A percentile compares a stretch with the other conserved stretches of the same genome.
These are phyloP conservation scores for Hamamelis virginiana DNA, from an alignment of 164 flowering plant genomes.

Conservation along the genomic window DNA sequence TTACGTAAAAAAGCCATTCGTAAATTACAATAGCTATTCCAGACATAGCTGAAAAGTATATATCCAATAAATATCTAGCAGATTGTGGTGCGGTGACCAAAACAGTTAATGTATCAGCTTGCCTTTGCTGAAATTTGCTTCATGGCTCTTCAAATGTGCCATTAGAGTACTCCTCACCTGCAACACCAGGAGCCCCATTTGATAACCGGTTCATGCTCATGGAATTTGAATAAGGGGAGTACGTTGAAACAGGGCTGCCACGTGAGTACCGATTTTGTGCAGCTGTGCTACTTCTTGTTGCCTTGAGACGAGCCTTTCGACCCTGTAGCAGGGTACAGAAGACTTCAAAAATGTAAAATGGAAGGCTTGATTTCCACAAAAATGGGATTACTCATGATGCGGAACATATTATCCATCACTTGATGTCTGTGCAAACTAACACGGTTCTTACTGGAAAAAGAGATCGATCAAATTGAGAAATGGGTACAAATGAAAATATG, in stretches of 20 bases:
- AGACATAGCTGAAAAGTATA: too few relatives aligned
- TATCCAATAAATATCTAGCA: too few relatives aligned
- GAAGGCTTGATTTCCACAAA: not conserved
- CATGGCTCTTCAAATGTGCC: slow-evolving; percentile 54
- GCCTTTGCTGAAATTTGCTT: slow-evolving; percentile 12
- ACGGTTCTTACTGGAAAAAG: not conserved
- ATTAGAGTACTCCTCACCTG: slow-evolving; percentile 61
- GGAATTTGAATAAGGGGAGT: slow-evolving; percentile 57
- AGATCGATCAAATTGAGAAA: not conserved
- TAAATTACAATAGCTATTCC: too few relatives aligned
- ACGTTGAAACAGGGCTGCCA: slow-evolving; percentile 56
- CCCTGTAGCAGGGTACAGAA: slow-evolving; percentile 49
- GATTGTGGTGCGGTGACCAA: too few relatives aligned
- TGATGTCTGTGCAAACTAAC: not conserved
- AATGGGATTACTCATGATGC: not conserved
- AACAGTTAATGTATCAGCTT: not conserved
- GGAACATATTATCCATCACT: not conserved
- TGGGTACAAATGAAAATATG: not conserved
- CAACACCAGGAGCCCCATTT: slow-evolving; percentile 53
- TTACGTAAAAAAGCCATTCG: too few relatives aligned
- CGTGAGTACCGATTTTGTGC: slow-evolving; percentile 67
- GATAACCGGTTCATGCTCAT: slow-evolving; percentile 41
- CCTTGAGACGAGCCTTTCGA: slow-evolving; percentile 78
- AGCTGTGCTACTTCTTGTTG: slow-evolving; percentile 78
- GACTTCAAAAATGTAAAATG: not conserved